Evolutionary conservation across 768 basidiomycete species (phyloP).

Genomic region (Antrodiella citrinella): DNA sequence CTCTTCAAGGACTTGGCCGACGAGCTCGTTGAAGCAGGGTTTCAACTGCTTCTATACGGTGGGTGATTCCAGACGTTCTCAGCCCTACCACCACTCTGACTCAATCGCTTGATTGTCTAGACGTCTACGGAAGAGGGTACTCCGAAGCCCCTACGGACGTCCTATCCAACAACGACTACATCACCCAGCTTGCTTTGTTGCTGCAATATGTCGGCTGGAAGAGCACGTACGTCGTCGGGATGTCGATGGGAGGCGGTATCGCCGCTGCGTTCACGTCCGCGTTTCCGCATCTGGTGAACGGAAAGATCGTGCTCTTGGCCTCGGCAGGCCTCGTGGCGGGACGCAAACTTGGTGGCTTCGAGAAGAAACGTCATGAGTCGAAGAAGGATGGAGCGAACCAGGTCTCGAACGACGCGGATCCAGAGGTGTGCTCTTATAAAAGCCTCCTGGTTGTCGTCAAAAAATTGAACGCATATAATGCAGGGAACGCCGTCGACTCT

Average conservation of each 20-base stretch:
- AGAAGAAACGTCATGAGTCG: neutral
- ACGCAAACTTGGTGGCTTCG: slow-evolving; percentile 1
- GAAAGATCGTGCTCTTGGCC: slow-evolving; percentile 56
- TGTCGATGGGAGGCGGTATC: slow-evolving; percentile 79
- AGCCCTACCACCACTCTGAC: neutral
- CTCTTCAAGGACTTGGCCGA: slow-evolving; percentile 70
- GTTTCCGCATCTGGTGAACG: slow-evolving; percentile 63
- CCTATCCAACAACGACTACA: slow-evolving; percentile 51
- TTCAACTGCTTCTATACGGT: slow-evolving; percentile 74
- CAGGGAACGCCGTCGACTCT: neutral
- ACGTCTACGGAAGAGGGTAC: slow-evolving; percentile 80
- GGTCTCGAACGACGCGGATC: neutral
- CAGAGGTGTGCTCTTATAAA: too few relatives aligned
- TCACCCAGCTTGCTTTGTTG: slow-evolving; percentile 69
- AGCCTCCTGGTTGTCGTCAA: too few relatives aligned
- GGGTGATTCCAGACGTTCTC: slow-evolving; percentile 4
- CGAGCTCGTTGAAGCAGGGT: slow-evolving; percentile 49
- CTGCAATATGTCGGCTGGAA: slow-evolving; percentile 75
- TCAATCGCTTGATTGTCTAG: slow-evolving; percentile 25
- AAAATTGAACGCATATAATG: neutral
- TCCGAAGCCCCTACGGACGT: slow-evolving; percentile 68
- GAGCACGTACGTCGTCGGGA: slow-evolving; percentile 52
- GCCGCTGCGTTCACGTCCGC: slow-evolving; percentile 60
- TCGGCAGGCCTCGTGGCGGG: slow-evolving; percentile 50
- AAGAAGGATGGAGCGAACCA: neutral